These are phyloP conservation scores for Suhomyces panamericanus DNA, from an alignment of 1,139 yeast species.

Conservation along the genomic window DNA sequence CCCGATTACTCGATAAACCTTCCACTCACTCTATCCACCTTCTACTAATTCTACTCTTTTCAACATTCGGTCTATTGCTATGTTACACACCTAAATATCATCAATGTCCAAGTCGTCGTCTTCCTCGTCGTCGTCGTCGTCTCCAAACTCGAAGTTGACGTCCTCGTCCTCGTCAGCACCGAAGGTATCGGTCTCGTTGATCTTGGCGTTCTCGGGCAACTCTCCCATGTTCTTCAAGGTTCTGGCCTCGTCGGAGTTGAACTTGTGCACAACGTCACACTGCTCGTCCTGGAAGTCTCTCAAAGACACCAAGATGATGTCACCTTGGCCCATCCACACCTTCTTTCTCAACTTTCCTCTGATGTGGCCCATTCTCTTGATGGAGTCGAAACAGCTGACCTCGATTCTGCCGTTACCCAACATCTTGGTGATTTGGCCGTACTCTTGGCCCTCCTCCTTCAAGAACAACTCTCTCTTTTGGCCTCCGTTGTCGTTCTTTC, in stretches of 20 bases:
- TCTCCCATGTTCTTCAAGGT: constrained; percentile 95
- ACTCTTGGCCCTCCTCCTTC: constrained; percentile 97
- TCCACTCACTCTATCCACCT: too few species aligned
- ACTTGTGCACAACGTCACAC: constrained; percentile 97
- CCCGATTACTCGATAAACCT: too few species aligned
- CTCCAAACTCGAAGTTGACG: constrained; percentile 97
- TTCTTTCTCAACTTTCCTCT: constrained; percentile 99
- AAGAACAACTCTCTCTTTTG: constrained; percentile 91
- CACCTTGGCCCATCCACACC: constrained; percentile 99
- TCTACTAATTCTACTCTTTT: background rate
- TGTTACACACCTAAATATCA: constrained; percentile 53
- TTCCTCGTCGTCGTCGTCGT: constrained; percentile 81
- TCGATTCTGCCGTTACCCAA: constrained; percentile 97
- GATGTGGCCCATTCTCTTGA: constrained; percentile 92
- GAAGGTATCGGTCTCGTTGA: constrained; percentile 96
- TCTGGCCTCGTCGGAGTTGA: constrained; percentile 97
- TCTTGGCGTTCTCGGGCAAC: constrained; percentile 93
- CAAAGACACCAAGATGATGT: constrained; percentile 88
- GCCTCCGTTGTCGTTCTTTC: constrained; percentile 90
- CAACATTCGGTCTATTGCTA: constrained; percentile 2
- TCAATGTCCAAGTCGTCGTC: constrained; percentile 75
- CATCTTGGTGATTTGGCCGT: constrained; percentile 98
- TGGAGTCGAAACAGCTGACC: constrained; percentile 92
- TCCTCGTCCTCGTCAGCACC: constrained; percentile 97
- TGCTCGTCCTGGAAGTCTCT: constrained; percentile 99